Evolutionary conservation across 345 rosid genomes (phyloP), one percentile per base, ranked within the genome.

Genomic region (Eutrema japonicum): DNA sequence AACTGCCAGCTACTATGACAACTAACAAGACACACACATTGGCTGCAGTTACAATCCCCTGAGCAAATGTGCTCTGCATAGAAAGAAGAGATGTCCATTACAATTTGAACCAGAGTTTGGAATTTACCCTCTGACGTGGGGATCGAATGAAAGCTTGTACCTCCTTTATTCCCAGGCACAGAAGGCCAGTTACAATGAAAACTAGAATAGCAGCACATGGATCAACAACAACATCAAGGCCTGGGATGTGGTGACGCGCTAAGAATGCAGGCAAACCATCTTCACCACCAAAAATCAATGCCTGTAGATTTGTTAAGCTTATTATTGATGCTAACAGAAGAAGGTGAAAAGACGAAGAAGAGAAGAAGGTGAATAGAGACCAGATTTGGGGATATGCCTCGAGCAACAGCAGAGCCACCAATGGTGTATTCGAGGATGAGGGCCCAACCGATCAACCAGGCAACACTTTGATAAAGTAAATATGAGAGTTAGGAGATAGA

Each of bases 141-240:
- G 18, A 68, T 33, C 5, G 8, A 33, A 18, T 16, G 10, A 72
- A 29, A 48, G 22, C 61, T 46, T 32, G 33, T 80, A 92, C 99
- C 97, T 95, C 99, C 85, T 95, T 95, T 72, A 95, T 92, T 80
- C 99, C 99, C 47, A 86, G 78, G 32, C 99, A 95, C 86, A 95
- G 75, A 49, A 95, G 90, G 78, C 96, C 99, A 41, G 96, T 88
- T 40, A 90, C 97, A 45, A 88, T 14, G 62, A 90, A 71, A 22
- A 95, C 97, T 41, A 95, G 79, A 74, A 87, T 10, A 62, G 92
- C 87, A 68, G 99, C 96, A 83, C 96, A 90, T 9, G 99, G 99
- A 64, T 95, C 99, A 38, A 95, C 93, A 73, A 86, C 85, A 69
- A 95, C 54, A 66, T 86, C 96, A 55, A 95, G 84, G 52, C 90